phyloP scores from a whole-genome alignment of 164 flowering plant species.

The Macadamia integrifolia region DNA sequence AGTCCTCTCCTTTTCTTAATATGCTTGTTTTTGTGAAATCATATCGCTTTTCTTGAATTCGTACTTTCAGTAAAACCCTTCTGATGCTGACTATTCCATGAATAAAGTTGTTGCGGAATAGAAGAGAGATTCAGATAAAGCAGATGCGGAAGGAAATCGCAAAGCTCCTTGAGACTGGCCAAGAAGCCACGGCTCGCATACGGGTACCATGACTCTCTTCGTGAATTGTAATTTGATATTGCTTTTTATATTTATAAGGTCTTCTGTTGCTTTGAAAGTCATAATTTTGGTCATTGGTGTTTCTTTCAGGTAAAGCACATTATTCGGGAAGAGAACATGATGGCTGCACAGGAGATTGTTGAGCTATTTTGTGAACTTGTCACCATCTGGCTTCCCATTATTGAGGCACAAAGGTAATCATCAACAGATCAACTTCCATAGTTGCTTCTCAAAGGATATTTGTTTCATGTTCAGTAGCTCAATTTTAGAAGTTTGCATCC shows the following conservation, averaged over 20 bases:
- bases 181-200: conserved; percentile 95
- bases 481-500: too few species aligned
- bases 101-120: conserved; percentile 77
- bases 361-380: conserved; percentile 94
- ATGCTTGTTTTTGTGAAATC: background rate
- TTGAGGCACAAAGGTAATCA: conserved; percentile 80
- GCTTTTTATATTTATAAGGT: too few species aligned
- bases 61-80: conserved; percentile 61
- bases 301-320: conserved; percentile 93
- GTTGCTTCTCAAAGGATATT: background rate
- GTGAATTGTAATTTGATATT: background rate
- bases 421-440: background rate
- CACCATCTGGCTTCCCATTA: conserved; percentile 86
- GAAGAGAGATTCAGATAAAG: conserved; percentile 82
- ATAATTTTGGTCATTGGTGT: background rate
- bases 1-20: too few species aligned
- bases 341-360: conserved; percentile 97
- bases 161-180: conserved; percentile 89
- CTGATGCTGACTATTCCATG: conserved; percentile 83
- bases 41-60: background rate
- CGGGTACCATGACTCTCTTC: conserved; percentile 37
- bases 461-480: background rate
- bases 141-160: conserved; percentile 91
- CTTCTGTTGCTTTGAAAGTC: background rate
- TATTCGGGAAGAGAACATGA: conserved; percentile 93